phyloP scores from a whole-genome alignment of 2,329 filamentous ascomycete genomes.

The Penicillium sp. region DNA sequence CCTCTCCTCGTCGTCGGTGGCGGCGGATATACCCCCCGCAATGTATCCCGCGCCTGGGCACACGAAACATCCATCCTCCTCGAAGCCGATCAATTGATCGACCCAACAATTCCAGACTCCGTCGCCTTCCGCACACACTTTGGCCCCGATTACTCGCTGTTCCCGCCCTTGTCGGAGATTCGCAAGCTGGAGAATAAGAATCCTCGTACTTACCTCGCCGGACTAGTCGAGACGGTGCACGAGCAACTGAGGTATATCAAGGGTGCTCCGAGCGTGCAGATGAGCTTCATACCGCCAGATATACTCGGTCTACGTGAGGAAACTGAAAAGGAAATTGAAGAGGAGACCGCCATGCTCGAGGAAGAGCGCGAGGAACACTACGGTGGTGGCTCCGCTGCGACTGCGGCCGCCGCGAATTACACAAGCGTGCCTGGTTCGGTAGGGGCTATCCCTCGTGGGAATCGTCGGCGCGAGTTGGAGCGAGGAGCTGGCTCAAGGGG shows the following conservation, averaged over 20 bases:
- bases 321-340: slow-evolving; percentile 49
- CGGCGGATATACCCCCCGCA: slow-evolving; percentile 93
- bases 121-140: slow-evolving; percentile 89
- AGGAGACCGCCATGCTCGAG: slow-evolving; percentile 42
- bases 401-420: slow-evolving; percentile 4
- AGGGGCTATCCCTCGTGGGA: slow-evolving; percentile 21
- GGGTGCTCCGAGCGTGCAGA: slow-evolving; percentile 83
- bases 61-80: slow-evolving; percentile 94
- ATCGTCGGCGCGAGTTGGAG: slow-evolving; percentile 39
- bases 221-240: slow-evolving; percentile 74
- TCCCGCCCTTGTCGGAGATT: slow-evolving; percentile 79
- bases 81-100: slow-evolving; percentile 68
- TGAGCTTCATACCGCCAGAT: slow-evolving; percentile 77
- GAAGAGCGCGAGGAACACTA: slow-evolving; percentile 44
- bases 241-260: slow-evolving; percentile 87
- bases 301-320: slow-evolving; percentile 59
- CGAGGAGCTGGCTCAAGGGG: slow-evolving; percentile 36
- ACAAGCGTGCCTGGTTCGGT: slow-evolving; percentile 20
- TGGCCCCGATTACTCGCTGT: slow-evolving; percentile 80
- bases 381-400: slow-evolving; percentile 27
- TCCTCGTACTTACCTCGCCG: slow-evolving; percentile 70
- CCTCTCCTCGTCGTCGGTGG: slow-evolving; percentile 91
- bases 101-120: slow-evolving; percentile 72
- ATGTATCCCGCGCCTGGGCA: slow-evolving; percentile 95
- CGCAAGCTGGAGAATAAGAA: slow-evolving; percentile 74